Conservation (phyloP, 179 eudicot genomes). For the Actinidia chinensis region DNA sequence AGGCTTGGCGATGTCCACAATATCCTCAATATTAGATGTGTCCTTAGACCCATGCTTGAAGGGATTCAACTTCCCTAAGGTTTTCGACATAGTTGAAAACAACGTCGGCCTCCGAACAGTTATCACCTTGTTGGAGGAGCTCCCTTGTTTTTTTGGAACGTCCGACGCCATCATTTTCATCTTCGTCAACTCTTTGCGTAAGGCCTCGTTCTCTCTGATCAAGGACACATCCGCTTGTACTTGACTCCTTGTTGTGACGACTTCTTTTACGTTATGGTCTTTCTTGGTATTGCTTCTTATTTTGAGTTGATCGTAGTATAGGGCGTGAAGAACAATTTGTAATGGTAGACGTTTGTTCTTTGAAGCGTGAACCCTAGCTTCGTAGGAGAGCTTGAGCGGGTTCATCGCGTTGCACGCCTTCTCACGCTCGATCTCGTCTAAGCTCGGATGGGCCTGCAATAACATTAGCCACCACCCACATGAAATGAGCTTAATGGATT, state of each 20-base stretch:
- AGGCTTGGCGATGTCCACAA: conserved; percentile 74
- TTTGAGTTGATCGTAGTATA: conserved; percentile 80
- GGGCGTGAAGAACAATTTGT: conserved; percentile 83
- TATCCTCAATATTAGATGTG: conserved; percentile 69
- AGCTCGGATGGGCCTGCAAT: conserved; percentile 77
- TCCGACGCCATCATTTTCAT: conserved; percentile 80
- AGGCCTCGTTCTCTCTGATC: conserved; percentile 70
- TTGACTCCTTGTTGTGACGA: conserved; percentile 45
- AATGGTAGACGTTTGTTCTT: conserved; percentile 93
- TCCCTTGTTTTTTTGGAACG: conserved; percentile 39
- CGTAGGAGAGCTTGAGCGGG: conserved; percentile 79
- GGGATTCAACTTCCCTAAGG: conserved; percentile 83
- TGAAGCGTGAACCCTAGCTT: conserved; percentile 88
- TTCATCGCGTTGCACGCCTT: conserved; percentile 88
- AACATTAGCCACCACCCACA: background rate
- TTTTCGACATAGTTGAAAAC: conserved; percentile 85
- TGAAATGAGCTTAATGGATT: too few relatives aligned
- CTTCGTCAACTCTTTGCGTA: conserved; percentile 61
- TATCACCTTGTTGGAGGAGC: conserved; percentile 22
- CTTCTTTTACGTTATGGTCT: conserved; percentile 21
- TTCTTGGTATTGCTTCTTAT: conserved; percentile 59
- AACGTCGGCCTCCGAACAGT: conserved; percentile 49
- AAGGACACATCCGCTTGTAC: conserved; percentile 59
- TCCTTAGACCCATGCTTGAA: conserved; percentile 95
- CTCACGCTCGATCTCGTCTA: conserved; percentile 93